Percentiles rank a stretch among this genome's conserved stretches.
Evolutionary conservation across 2,329 filamentous ascomycete species (phyloP).

Genomic region (Fusarium sacchari): DNA sequence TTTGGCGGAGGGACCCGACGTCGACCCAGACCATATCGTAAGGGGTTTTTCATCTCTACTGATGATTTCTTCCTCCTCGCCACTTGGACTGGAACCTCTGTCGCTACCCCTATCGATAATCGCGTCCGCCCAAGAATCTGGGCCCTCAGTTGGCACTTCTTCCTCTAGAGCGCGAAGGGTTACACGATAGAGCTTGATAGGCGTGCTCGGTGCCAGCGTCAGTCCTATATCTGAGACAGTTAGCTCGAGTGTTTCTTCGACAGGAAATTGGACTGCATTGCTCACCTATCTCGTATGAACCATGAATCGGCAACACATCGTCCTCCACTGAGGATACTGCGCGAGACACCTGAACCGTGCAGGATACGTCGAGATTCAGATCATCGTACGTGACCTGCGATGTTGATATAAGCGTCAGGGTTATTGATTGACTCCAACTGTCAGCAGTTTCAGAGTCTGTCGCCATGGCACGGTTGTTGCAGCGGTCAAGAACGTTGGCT

Average conservation of each 20-base stretch:
- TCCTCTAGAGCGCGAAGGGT: not conserved
- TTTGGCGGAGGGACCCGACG: rapidly evolving
- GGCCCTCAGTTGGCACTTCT: not conserved
- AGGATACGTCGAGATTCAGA: not conserved
- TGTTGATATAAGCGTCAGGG: not conserved
- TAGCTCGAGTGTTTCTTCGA: too few relatives aligned
- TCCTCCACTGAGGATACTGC: not conserved
- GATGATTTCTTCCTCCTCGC: not conserved
- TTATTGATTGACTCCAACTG: not conserved
- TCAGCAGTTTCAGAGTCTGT: not conserved
- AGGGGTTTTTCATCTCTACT: rapidly evolving
- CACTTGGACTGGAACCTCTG: not conserved
- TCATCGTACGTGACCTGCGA: not conserved
- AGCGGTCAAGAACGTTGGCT: not conserved
- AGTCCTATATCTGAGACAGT: not conserved
- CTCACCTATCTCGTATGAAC: not conserved
- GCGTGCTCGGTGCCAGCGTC: not conserved
- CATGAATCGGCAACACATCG: not conserved
- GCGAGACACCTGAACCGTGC: too few relatives aligned
- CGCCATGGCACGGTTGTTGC: not conserved
- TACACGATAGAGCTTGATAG: not conserved
- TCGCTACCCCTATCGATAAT: not conserved
- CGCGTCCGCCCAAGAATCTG: not conserved
- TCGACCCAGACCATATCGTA: not conserved
- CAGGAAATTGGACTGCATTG: not conserved